Percentiles rank a stretch among this genome's conserved stretches.
phyloP scores from a whole-genome alignment of 1,139 yeast species.

The Blastobotrys illinoisensis region DNA sequence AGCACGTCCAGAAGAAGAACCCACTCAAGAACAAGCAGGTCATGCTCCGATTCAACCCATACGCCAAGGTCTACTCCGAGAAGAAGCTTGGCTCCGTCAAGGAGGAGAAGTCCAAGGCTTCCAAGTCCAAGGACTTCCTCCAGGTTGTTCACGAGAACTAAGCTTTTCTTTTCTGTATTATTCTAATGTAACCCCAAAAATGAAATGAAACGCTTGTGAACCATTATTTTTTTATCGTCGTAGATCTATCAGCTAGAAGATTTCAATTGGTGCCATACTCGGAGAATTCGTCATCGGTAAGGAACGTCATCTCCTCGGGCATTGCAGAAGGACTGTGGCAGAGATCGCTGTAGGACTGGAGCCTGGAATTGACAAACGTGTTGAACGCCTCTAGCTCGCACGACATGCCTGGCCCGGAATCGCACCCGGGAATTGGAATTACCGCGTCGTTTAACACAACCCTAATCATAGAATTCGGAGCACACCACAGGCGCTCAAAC shows the following conservation, averaged over 20 bases:
- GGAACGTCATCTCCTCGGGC: slow-evolving; percentile 7
- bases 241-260: neutral
- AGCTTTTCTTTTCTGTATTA: slow-evolving; percentile 4
- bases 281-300: slow-evolving; percentile 8
- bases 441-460: slow-evolving; percentile 53
- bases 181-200: neutral
- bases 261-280: neutral
- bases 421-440: slow-evolving; percentile 44
- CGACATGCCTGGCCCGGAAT: slow-evolving; percentile 44
- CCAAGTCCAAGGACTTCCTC: slow-evolving; percentile 28
- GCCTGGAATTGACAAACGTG: slow-evolving; percentile 1
- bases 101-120: slow-evolving; percentile 50
- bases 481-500: slow-evolving; percentile 45
- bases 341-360: slow-evolving; percentile 1
- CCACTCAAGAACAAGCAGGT: slow-evolving; percentile 99
- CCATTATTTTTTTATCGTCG: neutral
- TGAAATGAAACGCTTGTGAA: slow-evolving; percentile 1
- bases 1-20: slow-evolving; percentile 98
- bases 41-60: slow-evolving; percentile 97
- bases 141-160: slow-evolving; percentile 21
- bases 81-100: slow-evolving; percentile 85
- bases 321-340: slow-evolving; percentile 5
- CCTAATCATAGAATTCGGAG: slow-evolving; percentile 37
- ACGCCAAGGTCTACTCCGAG: slow-evolving; percentile 95
- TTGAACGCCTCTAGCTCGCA: slow-evolving; percentile 16